Evolutionary conservation across 2,329 filamentous ascomycete species (phyloP).

Genomic region (Apiospora kogelbergensis): DNA sequence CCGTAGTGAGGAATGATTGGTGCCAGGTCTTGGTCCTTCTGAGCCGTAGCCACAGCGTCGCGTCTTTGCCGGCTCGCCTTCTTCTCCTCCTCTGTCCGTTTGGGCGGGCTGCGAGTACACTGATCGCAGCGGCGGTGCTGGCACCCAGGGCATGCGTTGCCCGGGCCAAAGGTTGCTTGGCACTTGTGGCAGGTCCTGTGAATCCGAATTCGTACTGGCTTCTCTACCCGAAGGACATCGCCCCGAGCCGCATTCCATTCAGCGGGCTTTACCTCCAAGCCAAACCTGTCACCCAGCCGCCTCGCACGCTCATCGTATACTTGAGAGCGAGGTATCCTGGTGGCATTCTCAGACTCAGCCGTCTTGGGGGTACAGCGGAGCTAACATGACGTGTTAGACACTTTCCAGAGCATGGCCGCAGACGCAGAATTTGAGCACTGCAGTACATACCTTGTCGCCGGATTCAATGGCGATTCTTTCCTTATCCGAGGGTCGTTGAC

Average conservation of each 20-base stretch:
- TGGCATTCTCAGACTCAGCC: not conserved
- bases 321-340: slow-evolving; percentile 41
- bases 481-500: slow-evolving; percentile 12
- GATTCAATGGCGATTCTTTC: slow-evolving; percentile 14
- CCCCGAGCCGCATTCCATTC: slow-evolving; percentile 55
- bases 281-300: slow-evolving; percentile 55
- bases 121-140: slow-evolving; percentile 78
- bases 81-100: slow-evolving; percentile 58
- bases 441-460: slow-evolving; percentile 7
- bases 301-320: slow-evolving; percentile 57
- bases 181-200: slow-evolving; percentile 82
- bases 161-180: slow-evolving; percentile 68
- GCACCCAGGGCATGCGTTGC: slow-evolving; percentile 75
- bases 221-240: slow-evolving; percentile 65
- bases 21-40: slow-evolving; percentile 57
- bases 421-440: not conserved
- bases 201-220: slow-evolving; percentile 75
- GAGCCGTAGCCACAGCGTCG: slow-evolving; percentile 38
- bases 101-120: slow-evolving; percentile 73
- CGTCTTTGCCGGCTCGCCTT: slow-evolving; percentile 52
- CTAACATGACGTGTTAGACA: not conserved
- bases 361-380: not conserved
- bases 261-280: slow-evolving; percentile 53
- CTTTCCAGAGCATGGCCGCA: not conserved
- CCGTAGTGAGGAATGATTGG: slow-evolving; percentile 53